Evolutionary conservation across 805 yeast species (phyloP), one percentile per base, ranked within the genome.

Genomic region (Nakazawaea molendinolei): DNA sequence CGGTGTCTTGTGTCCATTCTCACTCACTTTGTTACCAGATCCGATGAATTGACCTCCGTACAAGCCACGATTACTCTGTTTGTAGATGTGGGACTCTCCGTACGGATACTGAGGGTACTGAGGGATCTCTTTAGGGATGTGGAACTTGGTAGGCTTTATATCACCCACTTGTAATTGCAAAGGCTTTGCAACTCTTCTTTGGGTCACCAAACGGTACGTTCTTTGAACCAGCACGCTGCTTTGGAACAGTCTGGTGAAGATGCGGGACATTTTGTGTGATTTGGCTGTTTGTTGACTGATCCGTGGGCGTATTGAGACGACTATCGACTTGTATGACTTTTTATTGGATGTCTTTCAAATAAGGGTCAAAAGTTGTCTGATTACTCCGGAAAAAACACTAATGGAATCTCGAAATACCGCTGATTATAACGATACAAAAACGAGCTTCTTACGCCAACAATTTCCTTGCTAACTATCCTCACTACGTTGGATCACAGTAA

Each of bases 31-130:
- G 58, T 86, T 75, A 47, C 95, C 94, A 44, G 77, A 71, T 45
- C 75, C 77, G 34, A 85, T 73, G 52, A 80, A 81, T 38, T 83
- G 74, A 12, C 96, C 98, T 17, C 97, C 99, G 55, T 74, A 90
- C 28, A 92, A 68, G 5, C 97, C 98, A 34, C 79, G 64, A 56
- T 90, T 86, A 47, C 89, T 78, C 60, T 87, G 82, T 55, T 87
- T 87, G 65, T 77, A 90, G 43, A 76, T 69, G 36, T 65, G 61
- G 3, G 96, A 71, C 41, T 83, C 87, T 19, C 90, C 90, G 58
- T 80, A 90, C 35, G 84, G 79, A 53, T 83, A 83, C 8, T 67
- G 77, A 8, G 92, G 92, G 45, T 65, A 66, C 31, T 63, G 48
- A 15, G 63, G 55, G 20, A 54, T 58, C 40, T 60, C 55, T 27